Percentiles rank a stretch among this genome's conserved stretches.
Conservation (phyloP, 163 green algal genomes). For the Chloromonas sp. region DNA sequence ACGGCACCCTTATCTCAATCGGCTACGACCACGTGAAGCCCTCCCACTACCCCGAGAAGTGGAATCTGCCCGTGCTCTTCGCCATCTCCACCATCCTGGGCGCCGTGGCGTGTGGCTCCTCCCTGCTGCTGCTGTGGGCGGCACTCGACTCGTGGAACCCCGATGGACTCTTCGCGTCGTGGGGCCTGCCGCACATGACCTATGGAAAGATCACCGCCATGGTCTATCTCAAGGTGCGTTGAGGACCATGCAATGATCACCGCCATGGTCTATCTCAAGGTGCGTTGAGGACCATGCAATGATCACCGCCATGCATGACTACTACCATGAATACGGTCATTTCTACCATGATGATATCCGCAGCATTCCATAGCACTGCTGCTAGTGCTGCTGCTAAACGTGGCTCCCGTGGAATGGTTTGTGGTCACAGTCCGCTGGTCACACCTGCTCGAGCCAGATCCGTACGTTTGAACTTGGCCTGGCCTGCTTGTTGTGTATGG, state of each 20-base stretch:
- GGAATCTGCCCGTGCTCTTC: slow-evolving; percentile 66
- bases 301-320: slow-evolving; percentile 48
- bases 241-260: slow-evolving; percentile 61
- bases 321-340: too few relatives aligned
- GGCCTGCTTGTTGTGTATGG: too few relatives aligned
- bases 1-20: slow-evolving; percentile 80
- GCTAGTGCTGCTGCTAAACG: too few relatives aligned
- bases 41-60: slow-evolving; percentile 73
- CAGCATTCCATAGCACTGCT: too few relatives aligned
- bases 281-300: slow-evolving; percentile 48
- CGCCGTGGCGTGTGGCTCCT: slow-evolving; percentile 63
- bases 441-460: too few relatives aligned
- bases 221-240: slow-evolving; percentile 66
- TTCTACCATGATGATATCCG: too few relatives aligned
- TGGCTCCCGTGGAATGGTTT: too few relatives aligned
- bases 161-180: slow-evolving; percentile 43
- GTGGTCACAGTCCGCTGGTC: too few relatives aligned
- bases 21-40: slow-evolving; percentile 78
- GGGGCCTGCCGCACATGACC: slow-evolving; percentile 40
- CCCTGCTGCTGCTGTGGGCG: slow-evolving; percentile 69
- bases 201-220: slow-evolving; percentile 72
- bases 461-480: too few relatives aligned
- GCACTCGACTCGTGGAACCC: slow-evolving; percentile 54
- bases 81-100: slow-evolving; percentile 61
- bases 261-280: slow-evolving; percentile 73